phyloP scores from a whole-genome alignment of 768 basidiomycete genomes.

The Tulasnella sp. region DNA sequence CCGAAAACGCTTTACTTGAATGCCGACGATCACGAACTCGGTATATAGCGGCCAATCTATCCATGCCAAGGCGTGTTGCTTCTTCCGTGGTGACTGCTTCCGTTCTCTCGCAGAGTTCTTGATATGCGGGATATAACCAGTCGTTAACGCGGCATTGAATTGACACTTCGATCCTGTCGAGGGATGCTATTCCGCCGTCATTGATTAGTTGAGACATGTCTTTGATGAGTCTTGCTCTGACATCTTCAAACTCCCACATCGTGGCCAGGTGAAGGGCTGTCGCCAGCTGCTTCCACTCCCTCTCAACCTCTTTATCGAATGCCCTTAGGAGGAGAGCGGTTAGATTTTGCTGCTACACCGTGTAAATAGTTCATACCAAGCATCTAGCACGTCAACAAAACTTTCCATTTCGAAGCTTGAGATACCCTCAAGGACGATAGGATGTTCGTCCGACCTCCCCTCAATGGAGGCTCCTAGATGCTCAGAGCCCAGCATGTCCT shows the following conservation, averaged over 20 bases:
- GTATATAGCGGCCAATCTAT: not conserved
- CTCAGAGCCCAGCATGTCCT: constrained; percentile 4
- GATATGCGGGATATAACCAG: constrained; percentile 13
- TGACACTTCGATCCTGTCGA: constrained; percentile 11
- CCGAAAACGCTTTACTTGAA: too few species aligned
- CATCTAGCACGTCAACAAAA: constrained; percentile 14
- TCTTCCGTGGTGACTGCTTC: constrained; percentile 14
- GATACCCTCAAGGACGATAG: constrained; percentile 20
- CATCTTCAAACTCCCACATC: constrained; percentile 26
- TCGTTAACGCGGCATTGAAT: constrained; percentile 1
- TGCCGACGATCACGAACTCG: too few species aligned
- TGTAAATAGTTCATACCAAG: not conserved
- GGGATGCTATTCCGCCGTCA: not conserved
- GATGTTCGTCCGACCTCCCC: constrained; percentile 17
- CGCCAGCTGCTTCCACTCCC: constrained; percentile 9
- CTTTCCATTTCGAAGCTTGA: constrained; percentile 30
- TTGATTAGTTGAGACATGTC: not conserved
- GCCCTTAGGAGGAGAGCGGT: not conserved
- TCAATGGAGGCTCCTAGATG: constrained; percentile 5
- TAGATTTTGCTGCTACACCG: not conserved
- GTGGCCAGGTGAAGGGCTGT: constrained; percentile 22
- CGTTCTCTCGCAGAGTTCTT: not conserved
- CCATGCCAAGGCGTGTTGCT: constrained; percentile 3
- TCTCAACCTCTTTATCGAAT: not conserved
- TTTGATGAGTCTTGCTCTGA: not conserved